phyloP scores from a whole-genome alignment of 805 yeast species.

The Starmerella khaoyaiensis region DNA sequence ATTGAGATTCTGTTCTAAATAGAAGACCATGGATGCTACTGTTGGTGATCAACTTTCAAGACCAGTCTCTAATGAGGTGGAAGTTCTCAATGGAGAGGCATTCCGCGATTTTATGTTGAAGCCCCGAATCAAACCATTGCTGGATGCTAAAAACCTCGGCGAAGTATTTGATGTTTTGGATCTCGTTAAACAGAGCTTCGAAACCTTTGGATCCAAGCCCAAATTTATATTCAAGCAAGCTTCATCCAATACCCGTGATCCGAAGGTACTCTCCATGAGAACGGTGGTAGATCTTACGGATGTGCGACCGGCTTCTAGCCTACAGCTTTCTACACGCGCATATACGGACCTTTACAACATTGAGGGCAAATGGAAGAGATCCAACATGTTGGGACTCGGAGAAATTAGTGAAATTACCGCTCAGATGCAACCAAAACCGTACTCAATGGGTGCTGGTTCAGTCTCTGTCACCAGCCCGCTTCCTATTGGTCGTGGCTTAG shows the following conservation, averaged over 20 bases:
- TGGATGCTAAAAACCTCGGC: constrained; percentile 20
- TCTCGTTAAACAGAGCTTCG: constrained; percentile 19
- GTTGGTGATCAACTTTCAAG: constrained; percentile 22
- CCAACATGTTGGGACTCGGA: constrained; percentile 21
- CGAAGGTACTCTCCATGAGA: constrained; percentile 5
- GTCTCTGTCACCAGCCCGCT: constrained; percentile 16
- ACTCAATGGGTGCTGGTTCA: constrained; percentile 19
- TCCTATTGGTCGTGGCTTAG: constrained; percentile 18
- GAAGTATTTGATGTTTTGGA: constrained; percentile 21
- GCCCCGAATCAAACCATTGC: constrained; percentile 23
- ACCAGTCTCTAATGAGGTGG: constrained; percentile 24
- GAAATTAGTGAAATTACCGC: constrained; percentile 16
- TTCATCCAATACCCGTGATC: background rate
- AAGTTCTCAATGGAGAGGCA: constrained; percentile 23
- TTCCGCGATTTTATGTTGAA: constrained; percentile 22
- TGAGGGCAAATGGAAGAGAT: constrained; percentile 9
- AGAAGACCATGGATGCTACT: too few species aligned
- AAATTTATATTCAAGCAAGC: constrained; percentile 4
- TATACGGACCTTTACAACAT: constrained; percentile 13
- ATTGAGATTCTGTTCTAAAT: too few species aligned
- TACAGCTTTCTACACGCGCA: constrained; percentile 10
- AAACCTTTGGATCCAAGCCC: constrained; percentile 18
- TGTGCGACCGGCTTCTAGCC: constrained; percentile 13
- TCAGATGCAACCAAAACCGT: constrained; percentile 16
- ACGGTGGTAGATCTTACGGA: constrained; percentile 16